phyloP scores from a whole-genome alignment of 805 yeast species.

The Phaffomyces thermotolerans region DNA sequence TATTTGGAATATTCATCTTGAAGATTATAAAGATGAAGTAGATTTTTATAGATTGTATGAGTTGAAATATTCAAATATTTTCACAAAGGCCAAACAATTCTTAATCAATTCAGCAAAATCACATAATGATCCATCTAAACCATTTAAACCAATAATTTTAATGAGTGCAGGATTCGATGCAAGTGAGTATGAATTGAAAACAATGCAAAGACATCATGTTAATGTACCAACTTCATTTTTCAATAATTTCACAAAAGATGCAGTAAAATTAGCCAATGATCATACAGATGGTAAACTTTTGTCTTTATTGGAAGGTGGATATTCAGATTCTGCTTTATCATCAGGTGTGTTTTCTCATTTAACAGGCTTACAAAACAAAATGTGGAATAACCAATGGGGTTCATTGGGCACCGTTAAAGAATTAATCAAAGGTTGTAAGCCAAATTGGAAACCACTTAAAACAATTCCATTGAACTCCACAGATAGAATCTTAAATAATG shows the following conservation, averaged over 20 bases:
- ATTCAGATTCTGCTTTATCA: slow-evolving; percentile 71
- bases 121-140: slow-evolving; percentile 17
- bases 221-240: slow-evolving; percentile 79
- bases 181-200: slow-evolving; percentile 70
- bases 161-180: slow-evolving; percentile 88
- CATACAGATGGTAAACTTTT: slow-evolving; percentile 55
- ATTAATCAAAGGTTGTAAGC: slow-evolving; percentile 59
- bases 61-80: slow-evolving; percentile 50
- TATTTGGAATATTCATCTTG: slow-evolving; percentile 79
- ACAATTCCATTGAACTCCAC: slow-evolving; percentile 16
- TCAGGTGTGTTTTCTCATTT: slow-evolving; percentile 78
- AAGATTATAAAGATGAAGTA: slow-evolving; percentile 53
- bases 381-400: slow-evolving; percentile 64
- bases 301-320: slow-evolving; percentile 79
- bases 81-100: slow-evolving; percentile 62
- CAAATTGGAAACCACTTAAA: slow-evolving; percentile 54
- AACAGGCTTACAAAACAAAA: slow-evolving; percentile 53
- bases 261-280: slow-evolving; percentile 57
- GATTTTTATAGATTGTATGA: slow-evolving; percentile 61
- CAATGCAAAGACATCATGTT: slow-evolving; percentile 80
- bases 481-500: background rate
- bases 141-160: slow-evolving; percentile 53
- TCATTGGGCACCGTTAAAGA: slow-evolving; percentile 54
- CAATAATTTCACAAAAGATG: slow-evolving; percentile 64
- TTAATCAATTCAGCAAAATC: slow-evolving; percentile 38